Percentiles rank a stretch among this genome's conserved stretches.
Conservation (phyloP, 352 stramenopile genomes). For the Phytopythium kandeliae region DNA sequence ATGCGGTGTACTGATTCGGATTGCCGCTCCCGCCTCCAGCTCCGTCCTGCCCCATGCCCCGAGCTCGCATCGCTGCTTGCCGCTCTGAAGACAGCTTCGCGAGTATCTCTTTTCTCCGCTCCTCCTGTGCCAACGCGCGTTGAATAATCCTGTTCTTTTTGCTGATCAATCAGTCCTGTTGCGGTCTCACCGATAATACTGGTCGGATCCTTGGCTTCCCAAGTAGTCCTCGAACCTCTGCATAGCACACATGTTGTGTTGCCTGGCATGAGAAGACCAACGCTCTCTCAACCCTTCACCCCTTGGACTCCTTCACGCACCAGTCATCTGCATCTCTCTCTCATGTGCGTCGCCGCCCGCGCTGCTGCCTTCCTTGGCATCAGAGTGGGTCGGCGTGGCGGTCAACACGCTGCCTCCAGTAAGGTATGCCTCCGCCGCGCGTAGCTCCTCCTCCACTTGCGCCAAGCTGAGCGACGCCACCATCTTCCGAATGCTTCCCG, state of each 20-base stretch:
- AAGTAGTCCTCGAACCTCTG: constrained; percentile 17
- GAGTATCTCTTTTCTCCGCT: constrained; percentile 55
- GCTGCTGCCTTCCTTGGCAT: background rate
- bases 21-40: too few relatives aligned
- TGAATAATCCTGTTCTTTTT: background rate
- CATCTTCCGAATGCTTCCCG: background rate
- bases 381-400: background rate
- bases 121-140: constrained; percentile 21
- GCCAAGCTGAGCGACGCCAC: constrained; percentile 33
- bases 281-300: background rate
- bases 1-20: too few relatives aligned
- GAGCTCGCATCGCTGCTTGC: constrained; percentile 25
- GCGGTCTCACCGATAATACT: constrained; percentile 21
- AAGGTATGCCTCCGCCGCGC: constrained; percentile 55
- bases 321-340: background rate
- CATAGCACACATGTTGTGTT: background rate
- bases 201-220: constrained; percentile 24
- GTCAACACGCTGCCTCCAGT: background rate
- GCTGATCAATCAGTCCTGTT: background rate
- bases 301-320: background rate
- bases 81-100: constrained; percentile 56
- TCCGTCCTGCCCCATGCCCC: background rate
- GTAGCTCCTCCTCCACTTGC: constrained; percentile 65
- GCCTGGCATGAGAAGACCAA: background rate
- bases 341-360: background rate